These are phyloP conservation scores for Candida namnaoensis DNA, from an alignment of 805 yeast genomes.

Conservation along the genomic window DNA sequence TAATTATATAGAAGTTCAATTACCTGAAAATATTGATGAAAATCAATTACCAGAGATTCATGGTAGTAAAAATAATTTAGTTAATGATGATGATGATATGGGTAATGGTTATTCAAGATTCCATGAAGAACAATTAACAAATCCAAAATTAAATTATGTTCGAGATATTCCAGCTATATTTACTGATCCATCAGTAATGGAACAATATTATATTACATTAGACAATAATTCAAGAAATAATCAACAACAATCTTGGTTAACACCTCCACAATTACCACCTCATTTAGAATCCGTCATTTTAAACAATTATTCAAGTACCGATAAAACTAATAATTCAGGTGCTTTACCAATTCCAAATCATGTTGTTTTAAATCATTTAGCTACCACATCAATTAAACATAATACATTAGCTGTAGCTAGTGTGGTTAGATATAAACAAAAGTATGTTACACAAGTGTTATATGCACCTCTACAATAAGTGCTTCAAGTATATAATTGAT, in stretches of 20 bases:
- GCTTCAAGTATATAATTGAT: neutral
- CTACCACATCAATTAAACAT: constrained; percentile 92
- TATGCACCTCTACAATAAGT: constrained; percentile 70
- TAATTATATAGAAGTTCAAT: constrained; percentile 71
- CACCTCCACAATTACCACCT: constrained; percentile 96
- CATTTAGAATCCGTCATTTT: constrained; percentile 90
- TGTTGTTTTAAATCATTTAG: constrained; percentile 87
- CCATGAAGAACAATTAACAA: constrained; percentile 45
- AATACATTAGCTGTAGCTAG: constrained; percentile 91
- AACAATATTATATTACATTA: constrained; percentile 69
- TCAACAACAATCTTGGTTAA: constrained; percentile 53
- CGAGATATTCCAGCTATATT: constrained; percentile 75
- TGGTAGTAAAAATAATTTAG: constrained; percentile 56
- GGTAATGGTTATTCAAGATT: constrained; percentile 74
- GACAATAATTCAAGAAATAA: constrained; percentile 58
- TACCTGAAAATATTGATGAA: constrained; percentile 21
- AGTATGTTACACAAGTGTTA: constrained; percentile 84
- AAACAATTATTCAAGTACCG: constrained; percentile 55
- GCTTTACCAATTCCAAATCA: constrained; percentile 92
- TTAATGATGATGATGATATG: constrained; percentile 71
- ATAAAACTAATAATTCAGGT: constrained; percentile 75
- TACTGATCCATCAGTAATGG: constrained; percentile 82
- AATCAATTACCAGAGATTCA: constrained; percentile 13
- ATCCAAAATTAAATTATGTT: constrained; percentile 33
- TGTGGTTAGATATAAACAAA: constrained; percentile 79